Evolutionary conservation across 192 early-diverging fungal species (phyloP).

Genomic region (Backusella macrospora): DNA sequence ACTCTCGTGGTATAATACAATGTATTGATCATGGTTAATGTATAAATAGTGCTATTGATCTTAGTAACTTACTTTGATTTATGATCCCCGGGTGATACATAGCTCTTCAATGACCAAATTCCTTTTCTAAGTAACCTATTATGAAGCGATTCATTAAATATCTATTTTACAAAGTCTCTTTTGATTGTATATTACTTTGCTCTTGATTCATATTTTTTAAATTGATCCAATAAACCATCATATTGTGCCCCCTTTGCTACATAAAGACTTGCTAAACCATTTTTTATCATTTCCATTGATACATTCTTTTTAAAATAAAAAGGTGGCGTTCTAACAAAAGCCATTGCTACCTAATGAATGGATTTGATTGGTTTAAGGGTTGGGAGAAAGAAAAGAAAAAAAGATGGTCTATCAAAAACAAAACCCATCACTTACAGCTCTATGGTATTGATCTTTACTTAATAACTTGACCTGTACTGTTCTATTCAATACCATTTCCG

Average conservation of each 20-base stretch:
- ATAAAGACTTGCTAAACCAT: constrained; percentile 62
- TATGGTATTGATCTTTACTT: constrained; percentile 61
- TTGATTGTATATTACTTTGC: constrained; percentile 51
- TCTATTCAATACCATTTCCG: constrained; percentile 42
- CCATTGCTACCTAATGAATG: constrained; percentile 56
- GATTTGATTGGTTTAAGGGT: not conserved
- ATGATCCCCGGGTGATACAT: constrained; percentile 51
- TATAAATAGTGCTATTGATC: too few species aligned
- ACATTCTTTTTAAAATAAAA: constrained; percentile 55
- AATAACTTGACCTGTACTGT: constrained; percentile 52
- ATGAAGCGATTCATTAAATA: not conserved
- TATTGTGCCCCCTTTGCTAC: constrained; percentile 60
- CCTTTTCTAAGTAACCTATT: constrained; percentile 42
- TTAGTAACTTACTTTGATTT: constrained; percentile 32
- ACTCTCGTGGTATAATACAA: too few species aligned
- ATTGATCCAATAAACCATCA: constrained; percentile 44
- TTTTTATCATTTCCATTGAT: constrained; percentile 60
- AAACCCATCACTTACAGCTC: constrained; percentile 62
- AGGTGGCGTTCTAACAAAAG: constrained; percentile 44
- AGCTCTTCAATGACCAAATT: constrained; percentile 52
- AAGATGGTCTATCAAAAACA: too few species aligned
- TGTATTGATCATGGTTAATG: too few species aligned
- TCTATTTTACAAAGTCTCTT: not conserved
- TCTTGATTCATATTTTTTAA: constrained; percentile 48
- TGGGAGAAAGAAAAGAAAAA: too few species aligned